Evolutionary conservation across 371 early-diverging fungal species (phyloP).

Genomic region (Rhizopus arrhizus): DNA sequence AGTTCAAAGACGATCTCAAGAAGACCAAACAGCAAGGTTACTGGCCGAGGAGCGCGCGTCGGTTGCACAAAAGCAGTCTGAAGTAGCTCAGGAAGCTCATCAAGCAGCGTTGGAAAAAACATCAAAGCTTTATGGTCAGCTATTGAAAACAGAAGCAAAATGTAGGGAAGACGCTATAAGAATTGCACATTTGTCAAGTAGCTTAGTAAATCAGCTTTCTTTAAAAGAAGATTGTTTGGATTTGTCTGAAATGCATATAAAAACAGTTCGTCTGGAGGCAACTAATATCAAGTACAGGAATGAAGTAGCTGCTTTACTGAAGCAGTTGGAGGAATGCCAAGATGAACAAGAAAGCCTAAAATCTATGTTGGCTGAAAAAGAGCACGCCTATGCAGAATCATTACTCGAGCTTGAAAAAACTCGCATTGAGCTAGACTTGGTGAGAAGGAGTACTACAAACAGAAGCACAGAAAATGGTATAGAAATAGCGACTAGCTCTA

Average conservation of each 20-base stretch:
- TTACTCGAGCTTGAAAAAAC: slow-evolving; percentile 48
- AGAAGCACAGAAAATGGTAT: neutral
- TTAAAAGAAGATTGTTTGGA: slow-evolving; percentile 5
- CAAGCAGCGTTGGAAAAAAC: slow-evolving; percentile 46
- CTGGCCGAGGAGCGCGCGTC: slow-evolving; percentile 53
- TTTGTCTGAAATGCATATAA: slow-evolving; percentile 51
- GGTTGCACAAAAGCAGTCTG: slow-evolving; percentile 48
- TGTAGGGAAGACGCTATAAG: slow-evolving; percentile 40
- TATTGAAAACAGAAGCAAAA: slow-evolving; percentile 49
- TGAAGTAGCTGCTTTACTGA: slow-evolving; percentile 53
- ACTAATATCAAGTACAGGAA: slow-evolving; percentile 58
- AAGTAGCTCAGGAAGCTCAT: slow-evolving; percentile 58
- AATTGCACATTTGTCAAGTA: slow-evolving; percentile 50
- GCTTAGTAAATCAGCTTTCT: slow-evolving; percentile 36
- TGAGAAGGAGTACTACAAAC: slow-evolving; percentile 34
- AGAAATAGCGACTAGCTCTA: neutral
- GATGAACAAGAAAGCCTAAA: slow-evolving; percentile 50
- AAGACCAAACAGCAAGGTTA: slow-evolving; percentile 43
- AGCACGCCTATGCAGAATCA: slow-evolving; percentile 39
- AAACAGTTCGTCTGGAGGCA: slow-evolving; percentile 60
- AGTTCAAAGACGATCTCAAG: slow-evolving; percentile 37
- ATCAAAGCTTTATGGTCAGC: slow-evolving; percentile 39
- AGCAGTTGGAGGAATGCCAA: slow-evolving; percentile 52
- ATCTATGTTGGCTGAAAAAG: slow-evolving; percentile 45
- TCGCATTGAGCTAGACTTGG: slow-evolving; percentile 53